Conservation (phyloP, 306 rosid species). For the Malus orientalis region DNA sequence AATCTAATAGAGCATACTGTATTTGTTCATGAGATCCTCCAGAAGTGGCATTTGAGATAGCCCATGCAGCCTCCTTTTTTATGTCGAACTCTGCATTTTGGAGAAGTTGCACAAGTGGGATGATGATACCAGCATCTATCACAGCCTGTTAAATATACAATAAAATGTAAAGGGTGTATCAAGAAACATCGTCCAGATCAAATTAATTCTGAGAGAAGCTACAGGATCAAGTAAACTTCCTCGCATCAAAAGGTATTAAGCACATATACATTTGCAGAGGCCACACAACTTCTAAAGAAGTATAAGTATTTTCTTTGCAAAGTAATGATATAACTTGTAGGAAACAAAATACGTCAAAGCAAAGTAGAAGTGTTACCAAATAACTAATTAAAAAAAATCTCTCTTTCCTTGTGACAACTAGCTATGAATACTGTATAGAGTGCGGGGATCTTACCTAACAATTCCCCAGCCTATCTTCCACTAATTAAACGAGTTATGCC, state of each 20-base stretch:
- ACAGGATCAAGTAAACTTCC: not conserved
- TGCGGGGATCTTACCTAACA: not conserved
- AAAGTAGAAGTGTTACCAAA: not conserved
- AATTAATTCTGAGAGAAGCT: not conserved
- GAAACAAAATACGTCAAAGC: not conserved
- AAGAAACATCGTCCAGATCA: not conserved
- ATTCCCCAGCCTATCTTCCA: not conserved
- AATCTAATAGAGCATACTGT: constrained; percentile 31
- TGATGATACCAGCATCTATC: constrained; percentile 45
- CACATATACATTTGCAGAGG: not conserved
- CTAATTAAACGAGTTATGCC: not conserved
- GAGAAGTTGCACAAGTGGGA: constrained; percentile 53
- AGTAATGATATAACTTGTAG: not conserved
- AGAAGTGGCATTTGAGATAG: constrained; percentile 61
- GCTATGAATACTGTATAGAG: not conserved
- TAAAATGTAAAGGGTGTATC: not conserved
- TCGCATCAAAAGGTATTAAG: not conserved
- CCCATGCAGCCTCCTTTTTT: constrained; percentile 83
- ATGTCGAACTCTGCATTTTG: constrained; percentile 56
- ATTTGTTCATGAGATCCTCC: constrained; percentile 69
- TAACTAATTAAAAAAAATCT: not conserved
- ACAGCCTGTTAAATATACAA: constrained; percentile 41
- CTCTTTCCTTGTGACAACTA: not conserved
- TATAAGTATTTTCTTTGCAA: not conserved
- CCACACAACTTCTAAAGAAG: not conserved